Conservation (phyloP, 495 filamentous ascomycete genomes). For the Penicillium verhagenii region DNA sequence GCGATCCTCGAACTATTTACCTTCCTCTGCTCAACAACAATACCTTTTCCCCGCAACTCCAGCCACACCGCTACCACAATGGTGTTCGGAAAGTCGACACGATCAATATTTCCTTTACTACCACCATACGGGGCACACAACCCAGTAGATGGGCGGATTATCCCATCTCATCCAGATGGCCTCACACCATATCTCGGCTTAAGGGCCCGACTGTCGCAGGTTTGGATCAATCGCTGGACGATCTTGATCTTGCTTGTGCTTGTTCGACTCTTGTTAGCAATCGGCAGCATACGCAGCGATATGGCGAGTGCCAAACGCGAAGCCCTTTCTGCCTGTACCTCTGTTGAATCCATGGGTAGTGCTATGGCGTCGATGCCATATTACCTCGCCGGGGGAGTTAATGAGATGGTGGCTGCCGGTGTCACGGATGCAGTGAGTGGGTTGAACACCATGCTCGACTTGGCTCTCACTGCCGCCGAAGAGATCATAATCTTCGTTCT, state of each 20-base stretch:
- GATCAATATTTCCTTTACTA: conserved; percentile 42
- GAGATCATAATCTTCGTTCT: conserved; percentile 86
- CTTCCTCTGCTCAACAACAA: not conserved
- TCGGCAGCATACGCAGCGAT: conserved; percentile 65
- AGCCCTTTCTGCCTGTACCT: conserved; percentile 83
- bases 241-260: conserved; percentile 83
- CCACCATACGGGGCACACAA: conserved; percentile 47
- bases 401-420: conserved; percentile 73
- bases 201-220: conserved; percentile 83
- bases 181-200: conserved; percentile 93
- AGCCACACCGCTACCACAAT: conserved; percentile 16
- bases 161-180: conserved; percentile 62
- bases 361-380: conserved; percentile 97
- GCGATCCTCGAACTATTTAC: not conserved
- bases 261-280: conserved; percentile 72
- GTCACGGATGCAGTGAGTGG: conserved; percentile 76
- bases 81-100: conserved; percentile 31
- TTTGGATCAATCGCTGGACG: conserved; percentile 98
- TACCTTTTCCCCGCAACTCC: not conserved
- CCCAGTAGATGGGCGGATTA: conserved; percentile 28
- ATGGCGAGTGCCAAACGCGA: conserved; percentile 72
- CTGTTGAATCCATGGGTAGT: conserved; percentile 91
- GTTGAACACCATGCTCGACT: conserved; percentile 66
- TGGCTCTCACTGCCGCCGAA: conserved; percentile 81
- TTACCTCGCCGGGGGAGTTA: conserved; percentile 85